A percentile compares a stretch with the other conserved stretches of the same genome.
Conservation (phyloP, 1,284 basidiomycete species). For the Leccinum ambiguum region DNA sequence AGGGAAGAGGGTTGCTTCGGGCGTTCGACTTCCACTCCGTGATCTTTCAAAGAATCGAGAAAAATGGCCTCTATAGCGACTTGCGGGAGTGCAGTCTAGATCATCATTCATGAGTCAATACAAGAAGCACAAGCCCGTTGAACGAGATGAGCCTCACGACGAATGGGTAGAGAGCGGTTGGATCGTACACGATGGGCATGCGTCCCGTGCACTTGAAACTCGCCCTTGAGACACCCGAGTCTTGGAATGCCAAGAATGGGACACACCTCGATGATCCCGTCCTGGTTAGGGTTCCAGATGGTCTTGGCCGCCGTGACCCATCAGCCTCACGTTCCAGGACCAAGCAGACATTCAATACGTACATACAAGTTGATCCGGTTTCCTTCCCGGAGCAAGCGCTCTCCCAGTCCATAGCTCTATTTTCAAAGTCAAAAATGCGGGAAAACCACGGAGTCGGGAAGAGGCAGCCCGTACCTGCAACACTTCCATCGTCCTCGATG, state of each 20-base stretch:
- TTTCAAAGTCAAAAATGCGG: background rate
- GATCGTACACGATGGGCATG: background rate
- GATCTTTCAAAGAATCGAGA: background rate
- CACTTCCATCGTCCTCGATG: background rate
- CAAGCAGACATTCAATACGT: background rate
- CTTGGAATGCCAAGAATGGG: background rate
- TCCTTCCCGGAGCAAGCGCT: background rate
- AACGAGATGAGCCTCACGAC: background rate
- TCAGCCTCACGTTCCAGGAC: background rate
- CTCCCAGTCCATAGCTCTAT: background rate
- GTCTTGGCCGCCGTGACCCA: background rate
- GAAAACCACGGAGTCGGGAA: background rate
- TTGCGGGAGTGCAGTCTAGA: background rate
- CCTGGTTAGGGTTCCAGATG: background rate
- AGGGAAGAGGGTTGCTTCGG: background rate
- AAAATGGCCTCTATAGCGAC: background rate
- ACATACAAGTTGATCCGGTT: background rate
- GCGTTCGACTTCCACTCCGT: background rate
- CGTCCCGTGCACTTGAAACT: background rate
- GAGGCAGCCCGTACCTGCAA: background rate
- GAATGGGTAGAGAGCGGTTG: background rate
- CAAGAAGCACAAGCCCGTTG: background rate
- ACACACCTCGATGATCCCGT: background rate
- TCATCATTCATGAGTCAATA: background rate
- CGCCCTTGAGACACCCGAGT: background rate